Base-by-base conservation (phyloP, 768 basidiomycete genomes). In the Xerocomellus chrysenteron region DNA sequence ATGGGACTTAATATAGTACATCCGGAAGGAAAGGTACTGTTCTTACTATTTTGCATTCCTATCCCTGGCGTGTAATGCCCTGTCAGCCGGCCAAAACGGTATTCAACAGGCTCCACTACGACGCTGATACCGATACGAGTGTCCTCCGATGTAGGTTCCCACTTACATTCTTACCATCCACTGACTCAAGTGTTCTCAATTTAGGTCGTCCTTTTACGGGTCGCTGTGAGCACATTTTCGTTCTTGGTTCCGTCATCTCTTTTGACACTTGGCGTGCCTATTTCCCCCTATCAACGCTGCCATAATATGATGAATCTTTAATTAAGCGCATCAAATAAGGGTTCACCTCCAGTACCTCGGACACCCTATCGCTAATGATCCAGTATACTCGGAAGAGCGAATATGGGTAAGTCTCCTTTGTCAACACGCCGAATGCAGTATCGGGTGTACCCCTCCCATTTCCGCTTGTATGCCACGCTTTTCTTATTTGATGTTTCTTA, bases 1-100 rank as follows among this genome's bases (percentile, higher is more conserved):
- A 94, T 98, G 87, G 97, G 97, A 4, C 73, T 99, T 45, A 98
- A 98, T 58, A 88, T 98, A 50, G 92, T 98, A 16, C 93, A 97
- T 67, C 93, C 95, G 0, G 86, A 95, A 54, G 97, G 97, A 42
- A 94, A 98, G 80, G 94, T 92, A 65, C 37, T 73, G 48, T 17
- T 33, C 26, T 26, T 40, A 10, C 36, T 3, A 12, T 8, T 53
- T 5, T 21, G 5, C 32, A 30, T 54, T 21, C 13, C 17, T 7
- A 36, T 33, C 35, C 50, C 17, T 17, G 19, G n/a, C 8, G 8
- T 30, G 28, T 19, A 37, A 52, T 50, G 1, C 19, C 33, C 11
- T 24, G 39, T 33, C 63, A 97, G 92, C 81, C 80, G 17, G 92
- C 96, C 1, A 90, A 90, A 70, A 99, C 97, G 0, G 80, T 93